A percentile compares a stretch with the other conserved stretches of the same genome.
Conservation (phyloP, 805 yeast species). For the Saccharomyces eubayanus region DNA sequence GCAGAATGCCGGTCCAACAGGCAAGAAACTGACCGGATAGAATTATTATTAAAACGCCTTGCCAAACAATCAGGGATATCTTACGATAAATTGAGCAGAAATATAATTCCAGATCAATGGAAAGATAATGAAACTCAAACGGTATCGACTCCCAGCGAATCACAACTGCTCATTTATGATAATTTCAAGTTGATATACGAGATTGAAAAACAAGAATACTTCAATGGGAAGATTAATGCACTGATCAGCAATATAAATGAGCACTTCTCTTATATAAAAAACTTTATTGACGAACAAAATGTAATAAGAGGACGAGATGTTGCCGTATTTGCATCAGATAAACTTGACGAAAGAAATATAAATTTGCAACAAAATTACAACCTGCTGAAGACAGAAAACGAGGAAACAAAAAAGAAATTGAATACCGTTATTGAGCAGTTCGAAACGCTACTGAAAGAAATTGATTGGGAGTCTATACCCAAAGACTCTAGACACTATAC, state of each 20-base stretch:
- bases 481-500: constrained; percentile 9
- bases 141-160: constrained; percentile 5
- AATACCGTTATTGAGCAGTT: constrained; percentile 10
- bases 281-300: constrained; percentile 24
- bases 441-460: constrained; percentile 6
- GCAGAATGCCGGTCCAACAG: constrained; percentile 21
- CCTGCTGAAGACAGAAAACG: constrained; percentile 5
- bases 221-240: neutral
- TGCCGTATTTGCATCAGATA: constrained; percentile 16
- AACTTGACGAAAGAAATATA: constrained; percentile 12
- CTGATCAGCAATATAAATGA: constrained; percentile 24
- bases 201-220: constrained; percentile 6
- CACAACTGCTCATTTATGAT: constrained; percentile 11
- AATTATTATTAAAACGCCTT: constrained; percentile 13
- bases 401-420: constrained; percentile 11
- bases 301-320: constrained; percentile 16
- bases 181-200: constrained; percentile 14
- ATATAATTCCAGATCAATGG: constrained; percentile 3
- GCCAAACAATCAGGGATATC: constrained; percentile 18
- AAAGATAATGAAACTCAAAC: constrained; percentile 5
- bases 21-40: constrained; percentile 24
- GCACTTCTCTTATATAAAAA: constrained; percentile 23
- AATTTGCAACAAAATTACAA: constrained; percentile 9
- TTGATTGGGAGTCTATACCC: constrained; percentile 18
- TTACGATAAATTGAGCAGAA: constrained; percentile 17